These are phyloP conservation scores for Elsinoe batatas DNA, from an alignment of 2,329 filamentous ascomycete species.

Conservation along the genomic window DNA sequence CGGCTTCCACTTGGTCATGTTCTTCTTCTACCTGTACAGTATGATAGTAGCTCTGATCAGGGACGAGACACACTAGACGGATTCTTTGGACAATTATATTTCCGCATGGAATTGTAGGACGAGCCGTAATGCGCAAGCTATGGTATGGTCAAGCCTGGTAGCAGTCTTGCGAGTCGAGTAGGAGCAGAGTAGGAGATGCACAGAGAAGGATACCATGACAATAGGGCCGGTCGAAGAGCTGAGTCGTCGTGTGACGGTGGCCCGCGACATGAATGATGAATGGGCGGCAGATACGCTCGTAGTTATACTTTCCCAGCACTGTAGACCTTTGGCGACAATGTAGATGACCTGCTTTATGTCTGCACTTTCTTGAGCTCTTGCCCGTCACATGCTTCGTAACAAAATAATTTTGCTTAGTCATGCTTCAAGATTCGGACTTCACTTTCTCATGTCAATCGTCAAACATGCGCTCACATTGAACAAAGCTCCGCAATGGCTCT, in stretches of 20 bases:
- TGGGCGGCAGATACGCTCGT: neutral
- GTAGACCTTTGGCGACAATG: neutral
- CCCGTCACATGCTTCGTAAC: neutral
- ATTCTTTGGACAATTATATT: neutral
- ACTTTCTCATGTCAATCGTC: neutral
- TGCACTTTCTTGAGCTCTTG: neutral
- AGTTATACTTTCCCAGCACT: constrained; percentile 13
- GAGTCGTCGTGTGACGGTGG: neutral
- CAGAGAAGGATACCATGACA: neutral
- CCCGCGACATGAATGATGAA: neutral
- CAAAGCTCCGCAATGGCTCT: constrained; percentile 16
- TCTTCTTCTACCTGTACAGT: constrained; percentile 89
- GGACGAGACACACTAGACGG: constrained; percentile 62
- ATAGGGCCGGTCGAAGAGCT: neutral
- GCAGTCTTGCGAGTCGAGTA: too few relatives aligned
- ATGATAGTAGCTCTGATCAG: constrained; percentile 77
- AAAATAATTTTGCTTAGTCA: constrained; percentile 9
- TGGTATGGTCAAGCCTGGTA: neutral
- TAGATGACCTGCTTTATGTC: neutral
- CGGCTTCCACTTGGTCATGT: constrained; percentile 97
- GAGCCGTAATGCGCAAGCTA: neutral
- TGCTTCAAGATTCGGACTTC: constrained; percentile 7
- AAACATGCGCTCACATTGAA: neutral
- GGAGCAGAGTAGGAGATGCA: too few relatives aligned
- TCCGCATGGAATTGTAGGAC: neutral